Conservation (phyloP, 2,329 filamentous ascomycete species). For the Sporothrix luriei region DNA sequence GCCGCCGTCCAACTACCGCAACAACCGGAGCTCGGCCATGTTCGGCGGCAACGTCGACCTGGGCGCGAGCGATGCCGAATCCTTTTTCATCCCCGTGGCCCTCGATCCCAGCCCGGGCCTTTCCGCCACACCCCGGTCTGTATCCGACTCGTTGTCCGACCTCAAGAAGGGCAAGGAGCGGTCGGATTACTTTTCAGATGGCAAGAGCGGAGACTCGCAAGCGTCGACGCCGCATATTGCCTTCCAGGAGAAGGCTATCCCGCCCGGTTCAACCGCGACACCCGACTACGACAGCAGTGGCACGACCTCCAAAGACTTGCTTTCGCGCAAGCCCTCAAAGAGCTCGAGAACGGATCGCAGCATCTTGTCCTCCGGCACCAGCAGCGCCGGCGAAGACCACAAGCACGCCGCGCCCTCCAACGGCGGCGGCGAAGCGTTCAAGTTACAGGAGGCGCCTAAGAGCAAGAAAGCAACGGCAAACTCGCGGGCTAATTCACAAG, state of each 20-base stretch:
- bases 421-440: conserved; percentile 64
- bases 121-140: conserved; percentile 57
- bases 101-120: conserved; percentile 69
- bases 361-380: conserved; percentile 41
- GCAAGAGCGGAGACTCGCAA: conserved; percentile 52
- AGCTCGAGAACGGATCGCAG: conserved; percentile 45
- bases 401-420: conserved; percentile 43
- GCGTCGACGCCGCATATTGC: conserved; percentile 82
- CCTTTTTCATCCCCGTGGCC: conserved; percentile 75
- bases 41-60: conserved; percentile 48
- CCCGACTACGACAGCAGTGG: conserved; percentile 58
- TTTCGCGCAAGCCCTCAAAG: conserved; percentile 54
- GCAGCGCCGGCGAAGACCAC: conserved; percentile 46
- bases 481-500: conserved; percentile 51
- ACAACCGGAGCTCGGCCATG: conserved; percentile 72
- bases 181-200: conserved; percentile 58
- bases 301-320: conserved; percentile 52
- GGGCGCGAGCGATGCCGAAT: conserved; percentile 59
- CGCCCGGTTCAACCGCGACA: conserved; percentile 42
- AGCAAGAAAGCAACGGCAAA: conserved; percentile 52
- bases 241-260: conserved; percentile 80
- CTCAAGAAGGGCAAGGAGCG: conserved; percentile 49
- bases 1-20: conserved; percentile 75
- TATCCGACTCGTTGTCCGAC: conserved; percentile 53
- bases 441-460: conserved; percentile 78